phyloP scores from a whole-genome alignment of 2,329 filamentous ascomycete species.

The Periconia sp. region DNA sequence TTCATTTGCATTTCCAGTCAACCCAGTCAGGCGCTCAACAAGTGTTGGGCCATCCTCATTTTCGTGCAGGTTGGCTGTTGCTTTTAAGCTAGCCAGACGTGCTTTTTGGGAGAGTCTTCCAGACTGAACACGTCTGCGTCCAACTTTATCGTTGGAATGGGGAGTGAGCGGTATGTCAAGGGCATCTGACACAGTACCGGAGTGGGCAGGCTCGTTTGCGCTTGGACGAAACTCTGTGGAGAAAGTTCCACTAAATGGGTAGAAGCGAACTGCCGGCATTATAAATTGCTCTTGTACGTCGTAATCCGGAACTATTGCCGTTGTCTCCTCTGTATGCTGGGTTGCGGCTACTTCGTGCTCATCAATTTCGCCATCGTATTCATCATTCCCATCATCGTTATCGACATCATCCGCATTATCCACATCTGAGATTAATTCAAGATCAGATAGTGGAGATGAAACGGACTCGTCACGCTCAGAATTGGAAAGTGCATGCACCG shows the following conservation, averaged over 20 bases:
- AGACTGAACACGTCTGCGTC: background rate
- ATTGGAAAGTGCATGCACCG: too few relatives aligned
- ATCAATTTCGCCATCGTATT: background rate
- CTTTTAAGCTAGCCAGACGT: background rate
- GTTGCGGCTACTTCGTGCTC: background rate
- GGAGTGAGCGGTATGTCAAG: too few relatives aligned
- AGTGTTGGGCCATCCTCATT: slow-evolving; percentile 22
- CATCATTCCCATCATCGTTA: background rate
- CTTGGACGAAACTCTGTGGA: slow-evolving; percentile 40
- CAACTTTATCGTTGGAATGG: background rate
- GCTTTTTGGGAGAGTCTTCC: slow-evolving; percentile 14
- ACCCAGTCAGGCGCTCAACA: slow-evolving; percentile 37
- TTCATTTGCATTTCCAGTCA: slow-evolving; percentile 35
- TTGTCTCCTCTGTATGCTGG: background rate
- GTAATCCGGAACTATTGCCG: background rate
- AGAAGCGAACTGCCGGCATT: slow-evolving; percentile 33
- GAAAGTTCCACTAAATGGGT: slow-evolving; percentile 48
- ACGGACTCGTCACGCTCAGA: too few relatives aligned
- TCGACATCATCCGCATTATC: background rate
- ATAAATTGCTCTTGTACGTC: slow-evolving; percentile 8
- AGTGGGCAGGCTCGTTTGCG: background rate
- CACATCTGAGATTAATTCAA: background rate
- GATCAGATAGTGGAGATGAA: background rate
- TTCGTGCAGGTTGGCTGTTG: background rate
- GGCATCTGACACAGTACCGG: too few relatives aligned